Base-by-base conservation (phyloP, 345 rosid genomes). In the Citrus unshiu region DNA sequence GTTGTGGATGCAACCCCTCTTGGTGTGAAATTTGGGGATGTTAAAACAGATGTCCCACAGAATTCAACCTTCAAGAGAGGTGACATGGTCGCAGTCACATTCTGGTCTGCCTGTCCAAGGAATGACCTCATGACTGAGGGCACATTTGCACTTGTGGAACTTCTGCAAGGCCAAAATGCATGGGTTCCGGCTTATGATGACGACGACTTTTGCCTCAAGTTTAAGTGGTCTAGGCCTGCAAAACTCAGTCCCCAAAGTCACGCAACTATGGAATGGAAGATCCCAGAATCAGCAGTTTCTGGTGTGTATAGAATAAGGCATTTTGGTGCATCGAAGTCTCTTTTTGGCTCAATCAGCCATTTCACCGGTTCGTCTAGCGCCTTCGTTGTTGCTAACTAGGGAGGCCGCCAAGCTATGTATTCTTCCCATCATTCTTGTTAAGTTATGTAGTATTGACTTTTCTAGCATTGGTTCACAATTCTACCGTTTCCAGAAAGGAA, bases 121-220 rank as follows among this genome's bases (percentile, higher is more conserved):
- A 95, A 93, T 29, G 98, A 95, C 85, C 89, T 93, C 76, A 89
- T 95, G 97, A 91, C 97, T 0, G 97, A 91, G 74, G 98, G 97
- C 57, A 93, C 98, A 43, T 93, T 91, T 60, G 89, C 97, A 4
- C 86, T 93, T 66, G 98, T 95, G 46, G 97, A 95, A 86, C 79
- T 76, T 72, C 86, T 91, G 49, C 89, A 84, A 80, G 89, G 83
- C 4, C 84, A 75, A 84, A 88, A 85, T 61, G 83, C 80, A 0
- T 95, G 98, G 97, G 60, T 87, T 16, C 89, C 93, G 6, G 90
- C 91, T 27, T 95, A 91, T 1, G 98, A 95, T 9, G 98, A 95
- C 0, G 98, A 95, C 66, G 98, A 93, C 86, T 95, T 91, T 72
- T 88, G 97, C 87, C 72, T 95, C 54, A 84, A 86, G 66, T 95